These are phyloP conservation scores for Raphanus hybrid DNA, from an alignment of 441 rosid species.

Conservation along the genomic window DNA sequence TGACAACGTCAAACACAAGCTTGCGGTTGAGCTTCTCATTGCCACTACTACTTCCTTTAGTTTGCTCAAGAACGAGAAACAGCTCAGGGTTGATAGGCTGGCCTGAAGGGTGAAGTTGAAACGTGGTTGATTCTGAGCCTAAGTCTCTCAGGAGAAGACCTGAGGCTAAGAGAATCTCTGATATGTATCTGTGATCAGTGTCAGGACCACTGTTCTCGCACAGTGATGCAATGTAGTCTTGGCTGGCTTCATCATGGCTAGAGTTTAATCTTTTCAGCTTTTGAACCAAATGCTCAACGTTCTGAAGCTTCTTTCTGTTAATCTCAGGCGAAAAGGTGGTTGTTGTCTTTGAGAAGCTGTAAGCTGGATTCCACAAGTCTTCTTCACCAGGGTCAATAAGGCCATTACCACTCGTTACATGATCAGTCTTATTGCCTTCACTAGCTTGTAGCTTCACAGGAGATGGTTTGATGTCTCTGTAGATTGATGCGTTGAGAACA, in stretches of 20 bases:
- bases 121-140: slow-evolving; percentile 57
- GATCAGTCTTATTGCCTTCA: slow-evolving; percentile 38
- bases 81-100: slow-evolving; percentile 85
- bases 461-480: slow-evolving; percentile 61
- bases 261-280: slow-evolving; percentile 81
- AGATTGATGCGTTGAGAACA: slow-evolving; percentile 68
- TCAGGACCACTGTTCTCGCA: slow-evolving; percentile 72
- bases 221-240: slow-evolving; percentile 92
- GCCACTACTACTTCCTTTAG: slow-evolving; percentile 55
- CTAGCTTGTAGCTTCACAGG: slow-evolving; percentile 50
- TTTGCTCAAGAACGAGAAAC: slow-evolving; percentile 89
- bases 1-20: slow-evolving; percentile 81
- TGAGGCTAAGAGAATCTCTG: slow-evolving; percentile 89
- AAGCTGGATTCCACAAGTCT: slow-evolving; percentile 54
- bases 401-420: slow-evolving; percentile 47
- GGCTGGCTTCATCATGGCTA: slow-evolving; percentile 78
- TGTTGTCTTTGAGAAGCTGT: slow-evolving; percentile 43
- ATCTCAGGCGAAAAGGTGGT: slow-evolving; percentile 63
- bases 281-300: slow-evolving; percentile 77
- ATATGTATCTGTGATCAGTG: slow-evolving; percentile 80
- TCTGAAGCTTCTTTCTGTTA: slow-evolving; percentile 79
- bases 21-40: slow-evolving; percentile 64
- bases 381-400: slow-evolving; percentile 46
- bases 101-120: slow-evolving; percentile 87
- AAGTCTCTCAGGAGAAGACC: slow-evolving; percentile 89